Evolutionary conservation across 1,284 basidiomycete genomes (phyloP).

Genomic region (Ustilago crameri): DNA sequence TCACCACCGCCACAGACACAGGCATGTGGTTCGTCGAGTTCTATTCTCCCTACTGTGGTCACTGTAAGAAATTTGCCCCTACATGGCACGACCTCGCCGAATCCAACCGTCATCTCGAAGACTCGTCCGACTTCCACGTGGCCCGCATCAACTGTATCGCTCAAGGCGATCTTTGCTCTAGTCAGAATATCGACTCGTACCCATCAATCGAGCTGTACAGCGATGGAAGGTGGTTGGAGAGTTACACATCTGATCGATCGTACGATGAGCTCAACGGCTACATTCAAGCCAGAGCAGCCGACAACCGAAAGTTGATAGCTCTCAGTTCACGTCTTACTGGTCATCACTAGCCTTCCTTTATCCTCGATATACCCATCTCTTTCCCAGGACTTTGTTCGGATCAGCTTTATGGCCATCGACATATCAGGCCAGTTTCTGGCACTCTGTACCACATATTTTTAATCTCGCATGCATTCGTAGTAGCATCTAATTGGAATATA

Average conservation of each 20-base stretch:
- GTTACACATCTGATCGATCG: conserved; percentile 38
- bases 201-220: conserved; percentile 54
- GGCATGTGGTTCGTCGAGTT: conserved; percentile 62
- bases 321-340: no score
- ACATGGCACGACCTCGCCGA: conserved; percentile 80
- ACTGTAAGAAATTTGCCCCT: conserved; percentile 81
- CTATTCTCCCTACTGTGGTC: conserved; percentile 77
- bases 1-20: conserved; percentile 19
- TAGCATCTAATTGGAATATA: no score
- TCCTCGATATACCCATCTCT: no score
- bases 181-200: conserved; percentile 47
- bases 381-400: no score
- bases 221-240: conserved; percentile 44
- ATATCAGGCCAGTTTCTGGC: no score
- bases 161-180: conserved; percentile 52
- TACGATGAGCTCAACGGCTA: conserved; percentile 35
- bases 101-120: conserved; percentile 40
- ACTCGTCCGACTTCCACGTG: conserved; percentile 57
- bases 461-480: no score
- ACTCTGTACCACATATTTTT: no score
- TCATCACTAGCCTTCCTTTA: no score
- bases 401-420: no score
- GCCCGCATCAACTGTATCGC: conserved; percentile 64
- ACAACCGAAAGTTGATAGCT: conserved; percentile 31
- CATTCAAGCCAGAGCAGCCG: conserved; percentile 37